Conservation (phyloP, 2,329 filamentous ascomycete genomes). For the Sordariomycetes sp. region DNA sequence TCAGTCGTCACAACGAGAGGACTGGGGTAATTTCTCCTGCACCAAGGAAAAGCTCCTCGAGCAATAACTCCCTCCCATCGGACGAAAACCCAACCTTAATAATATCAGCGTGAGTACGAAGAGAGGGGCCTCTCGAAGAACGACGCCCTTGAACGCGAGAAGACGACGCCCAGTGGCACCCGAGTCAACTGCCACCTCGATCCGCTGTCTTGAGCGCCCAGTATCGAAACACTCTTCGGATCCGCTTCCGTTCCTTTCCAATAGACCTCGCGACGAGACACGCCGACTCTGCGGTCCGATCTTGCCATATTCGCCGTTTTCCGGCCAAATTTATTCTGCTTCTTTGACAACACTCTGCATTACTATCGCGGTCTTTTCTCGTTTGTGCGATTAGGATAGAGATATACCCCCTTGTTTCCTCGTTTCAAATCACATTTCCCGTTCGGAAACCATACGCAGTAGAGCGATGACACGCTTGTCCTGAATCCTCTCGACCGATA, state of each 20-base stretch:
- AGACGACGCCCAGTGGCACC: neutral
- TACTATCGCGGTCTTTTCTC: neutral
- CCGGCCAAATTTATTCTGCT: neutral
- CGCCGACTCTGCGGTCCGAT: neutral
- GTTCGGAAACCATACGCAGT: neutral
- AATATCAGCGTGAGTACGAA: neutral
- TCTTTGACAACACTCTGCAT: neutral
- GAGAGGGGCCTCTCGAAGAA: neutral
- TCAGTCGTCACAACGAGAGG: neutral
- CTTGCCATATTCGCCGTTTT: neutral
- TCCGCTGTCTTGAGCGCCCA: neutral
- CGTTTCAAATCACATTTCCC: neutral
- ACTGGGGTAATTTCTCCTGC: neutral
- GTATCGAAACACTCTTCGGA: neutral
- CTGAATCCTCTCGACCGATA: neutral
- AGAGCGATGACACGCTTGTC: neutral
- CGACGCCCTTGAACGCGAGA: neutral
- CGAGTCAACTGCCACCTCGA: neutral
- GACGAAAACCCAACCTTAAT: neutral
- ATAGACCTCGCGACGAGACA: neutral
- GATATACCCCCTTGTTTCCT: neutral
- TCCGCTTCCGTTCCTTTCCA: neutral
- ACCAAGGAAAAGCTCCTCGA: neutral
- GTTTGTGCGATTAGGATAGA: neutral
- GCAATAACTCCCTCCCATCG: neutral